Conservation (phyloP, 1,284 basidiomycete species). For the Hemileia vastatrix region DNA sequence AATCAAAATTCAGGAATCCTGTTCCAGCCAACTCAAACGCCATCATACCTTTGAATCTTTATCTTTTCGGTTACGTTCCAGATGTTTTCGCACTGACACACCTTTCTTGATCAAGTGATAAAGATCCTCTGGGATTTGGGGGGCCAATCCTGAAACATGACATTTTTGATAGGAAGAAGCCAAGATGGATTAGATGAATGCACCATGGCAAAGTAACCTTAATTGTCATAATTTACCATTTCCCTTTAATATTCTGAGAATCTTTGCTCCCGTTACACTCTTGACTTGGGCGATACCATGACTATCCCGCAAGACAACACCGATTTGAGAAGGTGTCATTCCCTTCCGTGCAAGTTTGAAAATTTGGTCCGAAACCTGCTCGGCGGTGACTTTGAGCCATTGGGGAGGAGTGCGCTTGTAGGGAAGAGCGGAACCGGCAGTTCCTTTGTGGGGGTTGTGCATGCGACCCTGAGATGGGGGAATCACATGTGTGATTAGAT, state of each 20-base stretch:
- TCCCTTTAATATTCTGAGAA: conserved; percentile 93
- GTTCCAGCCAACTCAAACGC: neutral
- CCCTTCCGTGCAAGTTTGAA: conserved; percentile 96
- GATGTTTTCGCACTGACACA: conserved; percentile 95
- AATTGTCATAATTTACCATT: too few species aligned
- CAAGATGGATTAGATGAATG: conserved; percentile 26
- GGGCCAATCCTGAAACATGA: conserved; percentile 67
- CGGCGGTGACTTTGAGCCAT: conserved; percentile 93
- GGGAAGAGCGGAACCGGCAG: conserved; percentile 93
- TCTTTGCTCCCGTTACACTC: conserved; percentile 98
- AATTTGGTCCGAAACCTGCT: conserved; percentile 93
- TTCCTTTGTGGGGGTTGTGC: conserved; percentile 98
- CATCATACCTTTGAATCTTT: conserved; percentile 48
- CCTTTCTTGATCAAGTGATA: conserved; percentile 99
- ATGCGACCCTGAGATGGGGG: conserved; percentile 57
- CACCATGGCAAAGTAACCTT: conserved; percentile 34
- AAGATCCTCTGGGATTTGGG: conserved; percentile 96
- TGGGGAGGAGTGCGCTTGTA: conserved; percentile 89
- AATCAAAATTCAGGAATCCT: conserved; percentile 68
- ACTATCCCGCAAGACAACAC: conserved; percentile 94
- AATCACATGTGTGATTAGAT: neutral
- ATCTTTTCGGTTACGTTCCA: conserved; percentile 97
- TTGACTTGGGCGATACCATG: conserved; percentile 93
- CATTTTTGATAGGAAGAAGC: neutral
- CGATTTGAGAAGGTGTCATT: conserved; percentile 94